Evolutionary conservation across 345 rosid species (phyloP), one percentile per base, ranked within the genome.

Genomic region (Camelina hispida): DNA sequence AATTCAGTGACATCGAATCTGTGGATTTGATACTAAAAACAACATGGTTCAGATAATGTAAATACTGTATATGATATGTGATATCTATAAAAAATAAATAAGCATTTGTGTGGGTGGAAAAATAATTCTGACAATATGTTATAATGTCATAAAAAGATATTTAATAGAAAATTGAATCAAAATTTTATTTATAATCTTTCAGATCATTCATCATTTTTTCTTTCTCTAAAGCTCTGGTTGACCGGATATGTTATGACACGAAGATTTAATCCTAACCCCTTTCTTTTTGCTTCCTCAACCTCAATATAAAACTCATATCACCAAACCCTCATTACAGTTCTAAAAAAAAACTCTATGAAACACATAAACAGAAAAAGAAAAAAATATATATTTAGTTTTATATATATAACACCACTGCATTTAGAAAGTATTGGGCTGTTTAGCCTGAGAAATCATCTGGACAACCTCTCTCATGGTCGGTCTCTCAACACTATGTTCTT

Each of bases 391-490:
- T 43, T 5, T 38, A 43, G 40, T 37, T 58, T 4, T 60, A 48
- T 61, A 52, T 63, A 57, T 56, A 61, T 62, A 59, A 25, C 18
- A 56, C 69, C 68, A 87, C 51, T 79, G 81, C 50, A 78, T 78
- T 68, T 81, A 78, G 78, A 78, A 80, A 55, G 88, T 80, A 63
- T 60, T 67, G 9, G 89, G 88, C 56, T 78, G 86, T 62, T 79
- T 86, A 59, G 89, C 90, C 79, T 89, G 85, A 50, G 91, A 85
- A 44, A 93, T 87, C 91, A 94, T 94, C 74, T 91, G 96, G 62
- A 91, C 95, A 23, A 94, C 96, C 69, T 93, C 98, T 70, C 92
- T 87, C 98, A 93, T 91, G 13, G 91, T 93, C 6, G 98, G 98
- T 58, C 98, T 86, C 80, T 94, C 96, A 35, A 94, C 90, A 68